Conservation (phyloP, 1,139 yeast species). For the Taiozyma sp. region DNA sequence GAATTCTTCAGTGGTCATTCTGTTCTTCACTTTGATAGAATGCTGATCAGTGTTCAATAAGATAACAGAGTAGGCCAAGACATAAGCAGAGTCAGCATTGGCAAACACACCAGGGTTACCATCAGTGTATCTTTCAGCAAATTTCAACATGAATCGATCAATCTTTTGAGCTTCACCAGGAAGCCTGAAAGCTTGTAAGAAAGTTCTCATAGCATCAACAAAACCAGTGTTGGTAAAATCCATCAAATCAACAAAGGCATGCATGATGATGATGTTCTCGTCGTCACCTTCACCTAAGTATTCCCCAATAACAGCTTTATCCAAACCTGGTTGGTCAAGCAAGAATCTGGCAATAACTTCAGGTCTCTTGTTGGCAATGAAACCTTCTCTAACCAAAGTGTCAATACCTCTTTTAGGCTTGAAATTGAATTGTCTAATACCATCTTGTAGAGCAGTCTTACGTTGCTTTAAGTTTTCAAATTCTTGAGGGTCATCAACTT, state of each 20-base stretch:
- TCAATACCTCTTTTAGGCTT: conserved; percentile 81
- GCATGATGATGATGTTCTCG: conserved; percentile 78
- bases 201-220: conserved; percentile 81
- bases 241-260: conserved; percentile 86
- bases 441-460: conserved; percentile 77
- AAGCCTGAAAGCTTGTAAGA: conserved; percentile 82
- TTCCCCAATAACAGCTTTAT: conserved; percentile 84
- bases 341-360: conserved; percentile 69
- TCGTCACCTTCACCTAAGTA: conserved; percentile 89
- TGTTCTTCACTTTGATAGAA: conserved; percentile 75
- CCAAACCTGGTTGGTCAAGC: conserved; percentile 73
- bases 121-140: conserved; percentile 86
- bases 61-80: conserved; percentile 87
- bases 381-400: conserved; percentile 55
- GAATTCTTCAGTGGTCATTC: conserved; percentile 89
- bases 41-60: conserved; percentile 94
- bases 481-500: conserved; percentile 72
- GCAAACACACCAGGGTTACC: conserved; percentile 86
- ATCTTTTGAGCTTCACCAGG: conserved; percentile 99
- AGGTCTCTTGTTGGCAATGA: conserved; percentile 60
- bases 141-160: conserved; percentile 93
- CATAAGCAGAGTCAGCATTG: conserved; percentile 92
- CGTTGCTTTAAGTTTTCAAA: conserved; percentile 83
- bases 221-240: conserved; percentile 67
- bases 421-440: conserved; percentile 73